Conservation (phyloP, 164 flowering plant genomes). For the Umbilicus rupestris region DNA sequence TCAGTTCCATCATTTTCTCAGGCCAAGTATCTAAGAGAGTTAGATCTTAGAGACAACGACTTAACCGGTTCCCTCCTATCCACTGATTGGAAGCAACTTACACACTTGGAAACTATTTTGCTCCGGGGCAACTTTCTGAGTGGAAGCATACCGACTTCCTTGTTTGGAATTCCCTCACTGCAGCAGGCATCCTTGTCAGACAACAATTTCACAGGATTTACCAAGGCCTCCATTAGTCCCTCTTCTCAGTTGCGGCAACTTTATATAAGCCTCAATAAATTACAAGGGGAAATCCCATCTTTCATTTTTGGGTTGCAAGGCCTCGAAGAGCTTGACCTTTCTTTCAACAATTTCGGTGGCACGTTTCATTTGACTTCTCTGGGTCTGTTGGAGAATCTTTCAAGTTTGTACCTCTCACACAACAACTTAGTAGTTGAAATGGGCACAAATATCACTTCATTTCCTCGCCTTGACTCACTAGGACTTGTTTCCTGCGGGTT, state of each 20-base stretch:
- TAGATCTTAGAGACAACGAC: conserved; percentile 13
- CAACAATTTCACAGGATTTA: conserved; percentile 17
- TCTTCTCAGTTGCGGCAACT: conserved; percentile 12
- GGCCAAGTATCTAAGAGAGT: conserved; percentile 11
- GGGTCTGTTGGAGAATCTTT: conserved; percentile 18
- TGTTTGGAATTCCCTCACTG: conserved; percentile 16
- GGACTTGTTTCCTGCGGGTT: conserved; percentile 30
- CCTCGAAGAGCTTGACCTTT: conserved; percentile 18
- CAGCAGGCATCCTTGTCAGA: conserved; percentile 12
- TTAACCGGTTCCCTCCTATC: conserved; percentile 16
- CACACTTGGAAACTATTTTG: conserved; percentile 12
- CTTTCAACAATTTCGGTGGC: conserved; percentile 26
- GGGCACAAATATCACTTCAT: not conserved
- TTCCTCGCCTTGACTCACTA: conserved; percentile 10
- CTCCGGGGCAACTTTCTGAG: conserved; percentile 12
- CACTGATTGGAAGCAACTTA: conserved; percentile 13
- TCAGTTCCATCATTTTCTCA: conserved; percentile 20
- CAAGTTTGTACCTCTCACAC: conserved; percentile 28
- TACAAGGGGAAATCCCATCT: conserved; percentile 19
- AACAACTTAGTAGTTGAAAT: conserved; percentile 20
- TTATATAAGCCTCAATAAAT: conserved; percentile 18
- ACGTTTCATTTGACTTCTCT: conserved; percentile 15
- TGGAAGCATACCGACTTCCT: conserved; percentile 19
- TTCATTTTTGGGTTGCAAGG: conserved; percentile 17
- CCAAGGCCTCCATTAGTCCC: conserved; percentile 1